phyloP scores from a whole-genome alignment of 176 grass and related monocot species.

The Puya raimondii region DNA sequence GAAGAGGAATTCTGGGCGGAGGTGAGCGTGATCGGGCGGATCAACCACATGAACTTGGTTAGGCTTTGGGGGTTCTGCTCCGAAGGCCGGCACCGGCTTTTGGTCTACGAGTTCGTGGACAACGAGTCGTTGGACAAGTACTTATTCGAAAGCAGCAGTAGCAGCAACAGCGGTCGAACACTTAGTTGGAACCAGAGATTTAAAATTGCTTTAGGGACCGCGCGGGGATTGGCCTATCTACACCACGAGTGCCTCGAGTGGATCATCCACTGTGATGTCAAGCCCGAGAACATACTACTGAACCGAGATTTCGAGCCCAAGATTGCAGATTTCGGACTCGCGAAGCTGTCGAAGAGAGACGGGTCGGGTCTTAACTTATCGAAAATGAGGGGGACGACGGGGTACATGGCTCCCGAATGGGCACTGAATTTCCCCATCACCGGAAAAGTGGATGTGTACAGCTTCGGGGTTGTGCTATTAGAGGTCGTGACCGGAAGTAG shows the following conservation, averaged over 20 bases:
- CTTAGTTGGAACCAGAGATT: conserved; percentile 54
- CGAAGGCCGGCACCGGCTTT: conserved; percentile 41
- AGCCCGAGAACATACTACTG: conserved; percentile 80
- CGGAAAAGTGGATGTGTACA: conserved; percentile 58
- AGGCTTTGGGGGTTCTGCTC: conserved; percentile 67
- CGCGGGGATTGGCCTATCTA: conserved; percentile 68
- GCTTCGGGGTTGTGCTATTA: conserved; percentile 47
- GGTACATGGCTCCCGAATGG: conserved; percentile 92
- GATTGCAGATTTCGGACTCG: conserved; percentile 67
- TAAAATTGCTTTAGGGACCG: conserved; percentile 58
- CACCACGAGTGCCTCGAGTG: conserved; percentile 87
- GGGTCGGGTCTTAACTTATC: conserved; percentile 45
- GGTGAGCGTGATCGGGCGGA: conserved; percentile 42
- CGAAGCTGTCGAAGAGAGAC: conserved; percentile 53
- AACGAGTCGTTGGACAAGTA: conserved; percentile 62
- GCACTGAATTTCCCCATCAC: conserved; percentile 47
- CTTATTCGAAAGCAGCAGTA: conserved; percentile 29
- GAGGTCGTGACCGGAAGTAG: conserved; percentile 46
- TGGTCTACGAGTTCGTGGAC: conserved; percentile 66
- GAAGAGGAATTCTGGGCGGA: conserved; percentile 57
- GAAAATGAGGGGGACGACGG: conserved; percentile 67
- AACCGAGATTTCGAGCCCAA: conserved; percentile 68
- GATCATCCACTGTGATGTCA: conserved; percentile 85
- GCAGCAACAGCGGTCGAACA: conserved; percentile 8
- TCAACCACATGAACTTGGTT: conserved; percentile 91